Evolutionary conservation across 768 basidiomycete genomes (phyloP).

Genomic region (Kwoniella dejecticola): DNA sequence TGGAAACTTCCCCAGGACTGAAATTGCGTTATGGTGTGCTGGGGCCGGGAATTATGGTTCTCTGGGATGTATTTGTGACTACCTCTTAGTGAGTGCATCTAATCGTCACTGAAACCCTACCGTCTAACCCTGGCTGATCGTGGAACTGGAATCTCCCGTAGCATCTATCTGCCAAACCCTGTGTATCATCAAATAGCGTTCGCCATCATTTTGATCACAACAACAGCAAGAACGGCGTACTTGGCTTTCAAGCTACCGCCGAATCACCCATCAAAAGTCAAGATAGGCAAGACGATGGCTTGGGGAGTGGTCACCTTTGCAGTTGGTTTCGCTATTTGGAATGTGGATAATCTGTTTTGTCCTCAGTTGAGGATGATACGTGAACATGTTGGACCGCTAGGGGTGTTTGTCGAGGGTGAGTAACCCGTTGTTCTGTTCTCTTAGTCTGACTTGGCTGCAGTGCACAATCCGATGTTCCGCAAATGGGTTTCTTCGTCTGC

Average conservation of each 20-base stretch:
- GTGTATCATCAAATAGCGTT: constrained; percentile 79
- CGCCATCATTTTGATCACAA: constrained; percentile 62
- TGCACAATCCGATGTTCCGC: no score
- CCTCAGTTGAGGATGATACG: constrained; percentile 41
- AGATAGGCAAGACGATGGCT: constrained; percentile 57
- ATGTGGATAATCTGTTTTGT: constrained; percentile 78
- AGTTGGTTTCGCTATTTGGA: constrained; percentile 74
- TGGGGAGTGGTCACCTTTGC: constrained; percentile 65
- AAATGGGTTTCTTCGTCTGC: no score
- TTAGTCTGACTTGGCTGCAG: no score
- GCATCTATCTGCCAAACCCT: constrained; percentile 70
- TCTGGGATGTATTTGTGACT: constrained; percentile 67
- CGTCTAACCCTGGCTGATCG: no score
- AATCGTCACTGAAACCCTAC: neutral
- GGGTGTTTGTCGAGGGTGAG: constrained; percentile 47
- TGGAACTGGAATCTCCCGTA: no score
- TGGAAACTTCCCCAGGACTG: constrained; percentile 56
- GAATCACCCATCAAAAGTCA: constrained; percentile 57
- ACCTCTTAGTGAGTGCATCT: constrained; percentile 69
- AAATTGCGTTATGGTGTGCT: constrained; percentile 33
- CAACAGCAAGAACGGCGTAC: constrained; percentile 60
- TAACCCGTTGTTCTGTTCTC: neutral
- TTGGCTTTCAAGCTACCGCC: constrained; percentile 60
- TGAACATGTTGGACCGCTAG: constrained; percentile 28
- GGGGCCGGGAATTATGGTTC: constrained; percentile 43